Evolutionary conservation across 2,329 filamentous ascomycete species (phyloP).

Genomic region (Intubia oerlemansii): DNA sequence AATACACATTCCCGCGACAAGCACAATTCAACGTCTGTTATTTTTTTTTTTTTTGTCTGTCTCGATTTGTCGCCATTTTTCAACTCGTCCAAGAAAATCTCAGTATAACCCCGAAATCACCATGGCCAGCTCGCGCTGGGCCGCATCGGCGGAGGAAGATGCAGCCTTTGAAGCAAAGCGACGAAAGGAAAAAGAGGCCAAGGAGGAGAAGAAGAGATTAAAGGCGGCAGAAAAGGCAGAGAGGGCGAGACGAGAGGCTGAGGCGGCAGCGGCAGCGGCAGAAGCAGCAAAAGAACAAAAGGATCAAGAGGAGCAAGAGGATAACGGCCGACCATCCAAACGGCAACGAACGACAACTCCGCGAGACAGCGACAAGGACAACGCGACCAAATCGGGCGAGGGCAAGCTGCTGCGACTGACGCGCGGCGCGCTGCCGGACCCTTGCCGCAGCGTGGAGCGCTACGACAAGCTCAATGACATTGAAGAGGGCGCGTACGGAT

Average conservation of each 20-base stretch:
- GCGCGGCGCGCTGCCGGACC: constrained; percentile 38
- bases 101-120: constrained; percentile 24
- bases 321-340: constrained; percentile 30
- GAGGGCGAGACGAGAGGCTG: constrained; percentile 14
- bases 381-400: constrained; percentile 5
- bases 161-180: constrained; percentile 48
- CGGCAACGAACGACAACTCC: constrained; percentile 22
- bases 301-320: constrained; percentile 11
- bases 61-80: no score
- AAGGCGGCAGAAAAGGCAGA: constrained; percentile 52
- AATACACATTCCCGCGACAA: no score
- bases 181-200: constrained; percentile 63
- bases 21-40: no score
- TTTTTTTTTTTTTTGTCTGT: no score
- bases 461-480: constrained; percentile 93
- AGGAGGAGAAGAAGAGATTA: constrained; percentile 68
- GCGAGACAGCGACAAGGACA: constrained; percentile 1
- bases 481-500: constrained; percentile 91
- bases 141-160: constrained; percentile 65
- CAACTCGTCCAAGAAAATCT: neutral
- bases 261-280: constrained; percentile 11
- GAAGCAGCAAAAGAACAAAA: constrained; percentile 11
- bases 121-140: constrained; percentile 63
- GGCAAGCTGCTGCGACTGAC: constrained; percentile 52
- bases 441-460: constrained; percentile 57